These are phyloP conservation scores for Diddensiella transvaalensis DNA, from an alignment of 805 yeast genomes.

Conservation along the genomic window DNA sequence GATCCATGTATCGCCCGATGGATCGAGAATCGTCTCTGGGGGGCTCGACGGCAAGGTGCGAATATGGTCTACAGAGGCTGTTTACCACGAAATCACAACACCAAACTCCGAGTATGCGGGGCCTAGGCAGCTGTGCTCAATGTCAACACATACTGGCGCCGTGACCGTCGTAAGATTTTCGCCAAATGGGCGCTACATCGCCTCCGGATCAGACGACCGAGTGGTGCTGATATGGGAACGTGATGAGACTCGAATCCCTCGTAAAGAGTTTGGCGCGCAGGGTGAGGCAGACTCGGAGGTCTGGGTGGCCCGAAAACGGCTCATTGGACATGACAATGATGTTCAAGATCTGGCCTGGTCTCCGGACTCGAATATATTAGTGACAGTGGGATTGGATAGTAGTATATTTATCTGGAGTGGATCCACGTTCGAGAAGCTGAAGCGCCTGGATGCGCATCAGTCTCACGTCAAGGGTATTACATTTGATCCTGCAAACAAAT, in stretches of 20 bases:
- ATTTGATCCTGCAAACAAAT: slow-evolving; percentile 97
- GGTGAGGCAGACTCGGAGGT: slow-evolving; percentile 73
- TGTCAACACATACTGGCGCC: slow-evolving; percentile 96
- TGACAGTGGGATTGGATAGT: slow-evolving; percentile 91
- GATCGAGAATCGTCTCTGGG: slow-evolving; percentile 84
- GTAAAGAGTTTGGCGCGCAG: slow-evolving; percentile 60
- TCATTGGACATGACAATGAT: slow-evolving; percentile 97
- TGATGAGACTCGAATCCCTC: slow-evolving; percentile 61
- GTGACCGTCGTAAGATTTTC: slow-evolving; percentile 91
- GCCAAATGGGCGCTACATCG: slow-evolving; percentile 86
- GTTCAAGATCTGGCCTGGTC: slow-evolving; percentile 98
- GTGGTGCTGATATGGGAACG: slow-evolving; percentile 89
- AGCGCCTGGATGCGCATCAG: slow-evolving; percentile 87
- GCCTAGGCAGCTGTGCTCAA: slow-evolving; percentile 66
- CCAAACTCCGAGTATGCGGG: slow-evolving; percentile 3
- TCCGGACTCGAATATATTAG: slow-evolving; percentile 85
- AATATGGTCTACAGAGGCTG: slow-evolving; percentile 86
- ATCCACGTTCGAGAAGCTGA: slow-evolving; percentile 80
- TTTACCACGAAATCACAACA: slow-evolving; percentile 41
- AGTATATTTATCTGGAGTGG: slow-evolving; percentile 94
- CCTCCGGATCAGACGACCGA: slow-evolving; percentile 94
- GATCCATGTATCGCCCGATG: slow-evolving; percentile 75
- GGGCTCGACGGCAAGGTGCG: slow-evolving; percentile 88
- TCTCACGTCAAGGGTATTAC: slow-evolving; percentile 95
- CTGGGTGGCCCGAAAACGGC: slow-evolving; percentile 89